phyloP scores from a whole-genome alignment of 345 rosid species.

The Viola odorata region DNA sequence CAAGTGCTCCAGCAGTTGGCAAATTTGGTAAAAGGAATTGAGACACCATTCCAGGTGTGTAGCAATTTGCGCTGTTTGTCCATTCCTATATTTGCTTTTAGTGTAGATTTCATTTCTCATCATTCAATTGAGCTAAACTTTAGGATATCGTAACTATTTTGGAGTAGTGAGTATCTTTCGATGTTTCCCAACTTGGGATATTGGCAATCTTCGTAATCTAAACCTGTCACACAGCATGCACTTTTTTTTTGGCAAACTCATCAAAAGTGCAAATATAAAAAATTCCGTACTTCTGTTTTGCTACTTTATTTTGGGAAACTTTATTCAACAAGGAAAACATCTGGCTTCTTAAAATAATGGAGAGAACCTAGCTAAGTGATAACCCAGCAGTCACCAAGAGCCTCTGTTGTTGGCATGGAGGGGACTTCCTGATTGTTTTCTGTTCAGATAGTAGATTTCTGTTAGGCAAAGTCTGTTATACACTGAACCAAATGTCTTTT shows the following conservation, averaged over 20 bases:
- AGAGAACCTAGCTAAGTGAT: too few relatives aligned
- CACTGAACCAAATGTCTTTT: conserved; percentile 10
- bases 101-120: background rate
- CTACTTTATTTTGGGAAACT: too few relatives aligned
- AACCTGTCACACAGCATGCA: too few relatives aligned
- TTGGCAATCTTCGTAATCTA: too few relatives aligned
- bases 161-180: background rate
- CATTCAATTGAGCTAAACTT: background rate
- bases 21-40: conserved; percentile 68
- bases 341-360: too few relatives aligned
- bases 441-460: background rate
- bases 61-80: conserved; percentile 7
- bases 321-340: too few relatives aligned
- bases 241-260: too few relatives aligned
- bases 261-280: too few relatives aligned
- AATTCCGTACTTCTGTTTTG: too few relatives aligned
- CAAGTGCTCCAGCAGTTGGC: conserved; percentile 76
- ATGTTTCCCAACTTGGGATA: background rate
- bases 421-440: background rate
- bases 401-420: too few relatives aligned
- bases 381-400: too few relatives aligned
- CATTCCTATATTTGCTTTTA: background rate
- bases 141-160: background rate
- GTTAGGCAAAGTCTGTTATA: background rate
- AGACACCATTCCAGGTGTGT: conserved; percentile 83